These are phyloP conservation scores for Sphagnurus paluster DNA, from an alignment of 1,284 basidiomycete genomes.

Conservation along the genomic window DNA sequence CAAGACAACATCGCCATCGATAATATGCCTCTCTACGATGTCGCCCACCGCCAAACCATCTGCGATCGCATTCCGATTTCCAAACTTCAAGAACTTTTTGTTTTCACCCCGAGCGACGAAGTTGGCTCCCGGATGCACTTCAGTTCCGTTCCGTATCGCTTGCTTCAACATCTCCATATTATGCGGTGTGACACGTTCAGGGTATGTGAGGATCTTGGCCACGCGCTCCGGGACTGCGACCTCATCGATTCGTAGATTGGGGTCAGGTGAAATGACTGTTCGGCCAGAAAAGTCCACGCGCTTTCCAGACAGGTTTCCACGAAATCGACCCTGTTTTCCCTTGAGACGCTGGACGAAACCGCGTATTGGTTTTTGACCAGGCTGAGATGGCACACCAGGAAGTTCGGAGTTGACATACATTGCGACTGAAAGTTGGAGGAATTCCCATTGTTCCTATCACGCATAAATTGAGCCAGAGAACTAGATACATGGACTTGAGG, in stretches of 20 bases:
- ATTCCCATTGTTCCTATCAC: conserved; percentile 99
- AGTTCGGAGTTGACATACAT: conserved; percentile 99
- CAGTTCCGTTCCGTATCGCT: conserved; percentile 88
- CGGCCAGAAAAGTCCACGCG: conserved; percentile 99
- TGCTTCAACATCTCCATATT: conserved; percentile 82
- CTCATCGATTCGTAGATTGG: conserved; percentile 97
- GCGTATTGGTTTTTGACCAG: conserved; percentile 88
- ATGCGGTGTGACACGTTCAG: conserved; percentile 91
- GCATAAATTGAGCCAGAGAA: conserved; percentile 11
- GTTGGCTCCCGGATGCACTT: conserved; percentile 95
- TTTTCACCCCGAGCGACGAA: conserved; percentile 82
- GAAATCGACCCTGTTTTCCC: conserved; percentile 98
- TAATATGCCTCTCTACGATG: conserved; percentile 90
- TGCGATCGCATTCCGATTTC: conserved; percentile 74
- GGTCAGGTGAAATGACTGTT: conserved; percentile 98
- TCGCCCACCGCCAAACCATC: conserved; percentile 83
- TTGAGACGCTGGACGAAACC: conserved; percentile 98
- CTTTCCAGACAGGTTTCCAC: conserved; percentile 98
- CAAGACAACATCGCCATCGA: conserved; percentile 95
- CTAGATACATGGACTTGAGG: conserved; percentile 10
- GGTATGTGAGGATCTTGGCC: conserved; percentile 95
- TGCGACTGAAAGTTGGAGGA: conserved; percentile 91
- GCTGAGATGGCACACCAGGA: conserved; percentile 86
- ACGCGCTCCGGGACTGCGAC: conserved; percentile 97
- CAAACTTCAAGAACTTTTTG: conserved; percentile 88